Conservation (phyloP, 2,329 filamentous ascomycete genomes). For the Fusarium abutilonis region DNA sequence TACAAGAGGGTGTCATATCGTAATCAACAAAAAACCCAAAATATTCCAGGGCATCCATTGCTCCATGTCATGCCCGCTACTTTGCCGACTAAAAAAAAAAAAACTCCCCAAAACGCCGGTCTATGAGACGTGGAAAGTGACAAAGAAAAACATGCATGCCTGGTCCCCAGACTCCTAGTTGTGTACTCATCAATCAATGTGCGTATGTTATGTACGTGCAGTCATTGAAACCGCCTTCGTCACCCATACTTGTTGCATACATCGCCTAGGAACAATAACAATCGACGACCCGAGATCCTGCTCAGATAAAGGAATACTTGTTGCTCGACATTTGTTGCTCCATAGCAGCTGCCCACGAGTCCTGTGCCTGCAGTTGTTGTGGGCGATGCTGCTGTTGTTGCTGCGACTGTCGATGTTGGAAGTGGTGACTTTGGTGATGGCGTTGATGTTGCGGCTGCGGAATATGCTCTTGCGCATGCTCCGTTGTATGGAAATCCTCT, state of each 20-base stretch:
- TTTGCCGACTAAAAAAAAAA: not conserved
- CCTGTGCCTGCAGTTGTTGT: slow-evolving; percentile 43
- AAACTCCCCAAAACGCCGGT: slow-evolving; percentile 38
- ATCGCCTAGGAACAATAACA: slow-evolving; percentile 15
- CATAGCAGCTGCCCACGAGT: slow-evolving; percentile 53
- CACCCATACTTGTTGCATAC: slow-evolving; percentile 23
- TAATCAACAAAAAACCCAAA: slow-evolving; percentile 26
- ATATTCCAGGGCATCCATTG: slow-evolving; percentile 8
- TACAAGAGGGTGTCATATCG: slow-evolving; percentile 38
- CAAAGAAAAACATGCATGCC: slow-evolving; percentile 32
- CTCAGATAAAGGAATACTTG: slow-evolving; percentile 50
- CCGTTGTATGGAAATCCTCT: slow-evolving; percentile 55
- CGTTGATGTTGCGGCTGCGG: slow-evolving; percentile 28
- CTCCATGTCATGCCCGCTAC: slow-evolving; percentile 13
- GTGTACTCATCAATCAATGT: slow-evolving; percentile 30
- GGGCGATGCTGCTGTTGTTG: slow-evolving; percentile 33
- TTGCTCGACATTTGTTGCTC: slow-evolving; percentile 40
- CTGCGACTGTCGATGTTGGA: slow-evolving; percentile 25
- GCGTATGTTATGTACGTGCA: slow-evolving; percentile 3
- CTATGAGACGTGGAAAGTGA: slow-evolving; percentile 30
- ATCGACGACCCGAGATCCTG: slow-evolving; percentile 31
- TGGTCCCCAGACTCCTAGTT: slow-evolving; percentile 39
- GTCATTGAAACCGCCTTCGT: not conserved
- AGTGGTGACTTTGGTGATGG: slow-evolving; percentile 27
- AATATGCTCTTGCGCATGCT: slow-evolving; percentile 51